Evolutionary conservation across 2,329 filamentous ascomycete genomes (phyloP), one percentile per base, ranked within the genome.

Genomic region (Apiospora koreana): DNA sequence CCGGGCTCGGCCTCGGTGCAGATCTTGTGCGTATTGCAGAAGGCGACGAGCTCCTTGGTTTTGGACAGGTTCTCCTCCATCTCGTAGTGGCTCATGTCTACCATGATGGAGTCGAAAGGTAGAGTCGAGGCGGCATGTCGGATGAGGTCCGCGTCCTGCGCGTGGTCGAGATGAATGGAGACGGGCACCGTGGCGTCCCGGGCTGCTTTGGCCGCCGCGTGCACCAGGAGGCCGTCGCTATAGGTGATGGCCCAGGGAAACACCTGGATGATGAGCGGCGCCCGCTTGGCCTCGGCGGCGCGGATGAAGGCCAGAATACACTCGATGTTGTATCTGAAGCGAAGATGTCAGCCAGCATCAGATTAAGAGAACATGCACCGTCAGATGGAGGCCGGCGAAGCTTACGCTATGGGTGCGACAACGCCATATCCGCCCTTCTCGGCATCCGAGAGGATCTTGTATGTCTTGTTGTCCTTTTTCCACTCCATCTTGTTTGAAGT

Each of bases 51-150:
- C 73, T 92, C 88, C 67, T 83, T 83, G 25, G 91, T 93, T 77
- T 87, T 84, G 2, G 85, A 82, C 31, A 94, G 82, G 75, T 93
- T 93, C 81, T 93, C 91, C 70, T 86, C 90, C 75, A 90, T 91
- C 76, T 92, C 90, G 77, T 92, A 91, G 78, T 93, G 91, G 70
- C 86, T 89, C 91, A 94, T 94, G 80, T 94, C 92, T 0, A 93
- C 88, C 91, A 94, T 93, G 77, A 94, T 93, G 68, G 84, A 87
- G 78, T 93, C 92, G 73, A 93, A 93, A 0, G 84, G 84, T 46
- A 89, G 81, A 1, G 83, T 81, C 71, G 86, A 83, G 0, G 88
- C 88, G 0, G 89, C 89, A 0, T 81, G 81, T 6, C 85, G 84
- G 72, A 92, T 89, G 58, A 89, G 85, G 69, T 85, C 85, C 41